Conservation (phyloP, 2,329 filamentous ascomycete genomes). For the Myriosclerotinia curreyana region DNA sequence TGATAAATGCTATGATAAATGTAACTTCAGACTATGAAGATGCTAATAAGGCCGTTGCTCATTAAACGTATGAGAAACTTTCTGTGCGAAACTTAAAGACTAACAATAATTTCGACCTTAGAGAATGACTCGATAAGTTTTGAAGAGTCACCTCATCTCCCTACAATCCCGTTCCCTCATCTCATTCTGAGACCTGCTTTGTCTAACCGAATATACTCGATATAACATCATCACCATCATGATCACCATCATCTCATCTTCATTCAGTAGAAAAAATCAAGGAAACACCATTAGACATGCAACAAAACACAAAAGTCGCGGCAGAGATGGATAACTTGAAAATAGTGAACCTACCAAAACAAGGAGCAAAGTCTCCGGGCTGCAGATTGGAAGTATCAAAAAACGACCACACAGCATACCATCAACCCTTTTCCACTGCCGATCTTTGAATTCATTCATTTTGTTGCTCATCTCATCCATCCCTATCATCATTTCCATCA, state of each 20-base stretch:
- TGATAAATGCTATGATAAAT: neutral
- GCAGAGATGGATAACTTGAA: neutral
- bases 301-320: neutral
- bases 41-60: neutral
- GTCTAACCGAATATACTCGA: neutral
- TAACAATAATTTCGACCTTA: neutral
- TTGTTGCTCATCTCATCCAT: constrained; percentile 13
- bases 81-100: neutral
- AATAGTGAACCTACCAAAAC: neutral
- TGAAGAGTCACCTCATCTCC: no score
- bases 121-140: neutral
- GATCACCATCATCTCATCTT: neutral
- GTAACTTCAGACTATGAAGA: neutral
- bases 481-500: neutral
- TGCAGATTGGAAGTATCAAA: neutral
- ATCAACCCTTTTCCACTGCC: neutral
- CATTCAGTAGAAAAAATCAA: neutral
- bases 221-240: constrained; percentile 8
- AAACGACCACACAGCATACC: no score
- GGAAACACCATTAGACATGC: constrained; percentile 3
- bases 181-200: neutral
- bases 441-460: neutral
- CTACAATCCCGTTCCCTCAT: no score
- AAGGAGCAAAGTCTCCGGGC: neutral
- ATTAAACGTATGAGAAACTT: neutral